Conservation (phyloP, 2,329 filamentous ascomycete species). For the Stagonosporopsis chrysanthemi region DNA sequence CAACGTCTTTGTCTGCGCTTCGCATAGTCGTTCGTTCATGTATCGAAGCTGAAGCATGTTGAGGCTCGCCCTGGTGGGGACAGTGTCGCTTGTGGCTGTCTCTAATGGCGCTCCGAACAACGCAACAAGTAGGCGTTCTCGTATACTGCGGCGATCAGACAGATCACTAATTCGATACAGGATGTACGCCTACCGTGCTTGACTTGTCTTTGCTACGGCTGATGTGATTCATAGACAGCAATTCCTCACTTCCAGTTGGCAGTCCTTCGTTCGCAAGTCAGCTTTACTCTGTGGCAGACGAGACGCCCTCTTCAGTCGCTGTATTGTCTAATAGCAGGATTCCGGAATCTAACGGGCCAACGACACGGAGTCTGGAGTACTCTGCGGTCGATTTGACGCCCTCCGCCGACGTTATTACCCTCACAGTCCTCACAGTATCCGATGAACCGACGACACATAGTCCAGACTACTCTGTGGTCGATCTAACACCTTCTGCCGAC, state of each 20-base stretch:
- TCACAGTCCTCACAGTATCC: background rate
- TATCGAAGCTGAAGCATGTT: slow-evolving; percentile 32
- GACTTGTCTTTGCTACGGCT: background rate
- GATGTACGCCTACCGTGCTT: slow-evolving; percentile 23
- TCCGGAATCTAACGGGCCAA: background rate
- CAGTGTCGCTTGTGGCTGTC: slow-evolving; percentile 24
- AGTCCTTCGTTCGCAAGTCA: slow-evolving; percentile 1
- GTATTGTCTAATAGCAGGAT: background rate
- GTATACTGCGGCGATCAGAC: background rate
- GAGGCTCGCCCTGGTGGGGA: slow-evolving; percentile 27
- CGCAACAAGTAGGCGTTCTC: slow-evolving; percentile 29
- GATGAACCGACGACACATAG: background rate
- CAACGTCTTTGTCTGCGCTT: slow-evolving; percentile 24
- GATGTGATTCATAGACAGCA: slow-evolving; percentile 14
- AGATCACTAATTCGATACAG: slow-evolving; percentile 17
- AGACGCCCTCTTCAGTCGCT: slow-evolving; percentile 3
- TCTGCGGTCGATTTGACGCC: background rate
- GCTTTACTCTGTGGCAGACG: background rate
- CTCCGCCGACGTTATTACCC: background rate
- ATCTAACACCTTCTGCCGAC: background rate
- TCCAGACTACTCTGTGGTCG: background rate
- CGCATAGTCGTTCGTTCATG: slow-evolving; percentile 20
- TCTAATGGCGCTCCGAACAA: slow-evolving; percentile 17
- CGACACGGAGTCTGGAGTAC: background rate
- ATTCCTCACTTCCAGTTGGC: slow-evolving; percentile 8